phyloP scores from a whole-genome alignment of 257 asterid genomes.

The Lycium barbarum region DNA sequence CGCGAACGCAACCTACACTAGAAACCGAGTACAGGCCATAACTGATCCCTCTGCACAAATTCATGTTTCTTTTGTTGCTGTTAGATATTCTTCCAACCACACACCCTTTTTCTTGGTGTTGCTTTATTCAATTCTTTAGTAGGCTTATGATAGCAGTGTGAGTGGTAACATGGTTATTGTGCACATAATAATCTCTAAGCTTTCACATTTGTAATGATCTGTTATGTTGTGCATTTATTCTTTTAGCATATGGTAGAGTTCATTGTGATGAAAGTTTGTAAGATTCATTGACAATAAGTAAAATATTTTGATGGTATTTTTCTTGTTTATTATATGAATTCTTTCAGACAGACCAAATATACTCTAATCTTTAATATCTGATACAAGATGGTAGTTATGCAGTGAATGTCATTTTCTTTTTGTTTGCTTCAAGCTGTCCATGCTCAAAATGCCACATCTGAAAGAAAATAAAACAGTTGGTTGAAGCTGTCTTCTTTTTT shows the following conservation, averaged over 20 bases:
- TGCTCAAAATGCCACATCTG: too few species aligned
- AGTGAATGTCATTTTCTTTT: not conserved
- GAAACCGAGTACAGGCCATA: constrained; percentile 53
- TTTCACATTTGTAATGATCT: constrained; percentile 27
- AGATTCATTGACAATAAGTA: constrained; percentile 20
- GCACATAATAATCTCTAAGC: constrained; percentile 29
- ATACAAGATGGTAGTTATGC: not conserved
- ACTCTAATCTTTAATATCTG: not conserved
- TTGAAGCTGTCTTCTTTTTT: not conserved
- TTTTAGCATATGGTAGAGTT: constrained; percentile 21
- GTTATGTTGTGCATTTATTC: constrained; percentile 30
- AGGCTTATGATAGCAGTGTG: constrained; percentile 32
- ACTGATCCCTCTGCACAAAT: constrained; percentile 13
- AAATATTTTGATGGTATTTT: constrained; percentile 15
- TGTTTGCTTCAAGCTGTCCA: not conserved
- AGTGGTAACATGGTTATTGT: constrained; percentile 31
- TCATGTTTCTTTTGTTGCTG: constrained; percentile 33
- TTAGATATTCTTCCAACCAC: constrained; percentile 32
- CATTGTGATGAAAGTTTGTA: constrained; percentile 19
- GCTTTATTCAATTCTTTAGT: constrained; percentile 30
- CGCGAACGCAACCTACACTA: constrained; percentile 53
- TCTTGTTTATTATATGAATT: not conserved
- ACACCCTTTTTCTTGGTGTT: constrained; percentile 27
- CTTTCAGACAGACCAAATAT: not conserved
- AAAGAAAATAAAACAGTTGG: too few species aligned